Conservation (phyloP, 2,329 filamentous ascomycete species). For the Nothophoma quercina region DNA sequence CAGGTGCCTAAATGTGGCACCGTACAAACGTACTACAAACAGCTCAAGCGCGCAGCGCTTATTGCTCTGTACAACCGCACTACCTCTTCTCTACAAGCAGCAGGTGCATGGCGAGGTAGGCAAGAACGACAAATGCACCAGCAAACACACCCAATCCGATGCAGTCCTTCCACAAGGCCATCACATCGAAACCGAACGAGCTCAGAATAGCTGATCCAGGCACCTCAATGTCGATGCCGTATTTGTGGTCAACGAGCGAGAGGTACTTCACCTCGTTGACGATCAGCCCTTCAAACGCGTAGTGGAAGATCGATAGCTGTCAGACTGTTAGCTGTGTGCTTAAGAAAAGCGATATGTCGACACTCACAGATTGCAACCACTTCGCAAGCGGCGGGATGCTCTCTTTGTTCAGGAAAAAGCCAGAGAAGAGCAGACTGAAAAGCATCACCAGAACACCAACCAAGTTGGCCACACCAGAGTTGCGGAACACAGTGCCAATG, state of each 20-base stretch:
- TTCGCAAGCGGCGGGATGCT: conserved; percentile 84
- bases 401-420: conserved; percentile 91
- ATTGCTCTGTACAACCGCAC: conserved; percentile 1
- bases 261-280: conserved; percentile 96
- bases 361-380: conserved; percentile 83
- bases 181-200: conserved; percentile 91
- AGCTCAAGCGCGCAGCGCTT: conserved; percentile 5
- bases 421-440: conserved; percentile 93
- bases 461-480: conserved; percentile 88
- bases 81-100: conserved; percentile 88
- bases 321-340: neutral
- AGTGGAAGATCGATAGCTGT: conserved; percentile 94
- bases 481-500: conserved; percentile 93
- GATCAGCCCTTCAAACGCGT: conserved; percentile 93
- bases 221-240: conserved; percentile 94
- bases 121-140: conserved; percentile 81
- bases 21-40: neutral
- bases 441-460: conserved; percentile 97
- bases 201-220: conserved; percentile 93
- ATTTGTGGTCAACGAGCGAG: conserved; percentile 90
- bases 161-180: conserved; percentile 85
- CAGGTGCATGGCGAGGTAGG: conserved; percentile 92
- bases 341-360: fast-evolving
- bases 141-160: conserved; percentile 83
- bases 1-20: neutral